Conservation (phyloP, 176 grass and related monocot genomes). For the Eleusine indica region DNA sequence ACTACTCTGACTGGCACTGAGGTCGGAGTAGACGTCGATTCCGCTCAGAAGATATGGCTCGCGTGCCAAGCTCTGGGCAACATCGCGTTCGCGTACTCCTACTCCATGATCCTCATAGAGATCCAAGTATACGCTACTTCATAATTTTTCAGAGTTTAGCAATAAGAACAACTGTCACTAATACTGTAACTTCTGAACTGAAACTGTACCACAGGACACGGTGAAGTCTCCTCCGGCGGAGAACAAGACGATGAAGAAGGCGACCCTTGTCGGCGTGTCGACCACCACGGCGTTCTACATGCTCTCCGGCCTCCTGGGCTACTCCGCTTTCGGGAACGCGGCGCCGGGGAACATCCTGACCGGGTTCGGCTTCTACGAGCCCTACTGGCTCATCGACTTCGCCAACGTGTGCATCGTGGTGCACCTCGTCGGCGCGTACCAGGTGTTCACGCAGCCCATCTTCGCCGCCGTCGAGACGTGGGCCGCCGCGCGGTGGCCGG, state of each 20-base stretch:
- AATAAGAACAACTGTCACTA: neutral
- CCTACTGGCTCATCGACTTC: conserved; percentile 83
- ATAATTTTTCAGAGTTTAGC: neutral
- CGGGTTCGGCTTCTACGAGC: conserved; percentile 87
- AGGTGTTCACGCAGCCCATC: conserved; percentile 88
- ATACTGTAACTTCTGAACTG: neutral
- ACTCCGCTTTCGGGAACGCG: conserved; percentile 74
- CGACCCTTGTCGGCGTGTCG: conserved; percentile 64
- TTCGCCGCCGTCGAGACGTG: conserved; percentile 62
- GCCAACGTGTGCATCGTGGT: conserved; percentile 84
- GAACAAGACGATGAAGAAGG: conserved; percentile 91
- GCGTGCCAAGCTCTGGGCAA: conserved; percentile 80
- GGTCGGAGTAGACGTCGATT: conserved; percentile 69
- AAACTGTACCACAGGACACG: conserved; percentile 59
- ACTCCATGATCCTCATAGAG: conserved; percentile 91
- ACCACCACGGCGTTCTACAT: conserved; percentile 87
- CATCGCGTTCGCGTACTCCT: conserved; percentile 91
- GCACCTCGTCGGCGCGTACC: conserved; percentile 81
- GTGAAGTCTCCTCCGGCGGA: conserved; percentile 75
- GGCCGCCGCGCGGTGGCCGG: conserved; percentile 45
- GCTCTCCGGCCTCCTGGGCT: conserved; percentile 85
- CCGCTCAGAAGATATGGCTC: conserved; percentile 79
- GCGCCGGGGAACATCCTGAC: conserved; percentile 87
- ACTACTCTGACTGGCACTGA: conserved; percentile 64
- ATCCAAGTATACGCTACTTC: conserved; percentile 66